Percentiles rank a stretch among this genome's conserved stretches.
Evolutionary conservation across 345 rosid genomes (phyloP).

Genomic region (Murraya koenigii): DNA sequence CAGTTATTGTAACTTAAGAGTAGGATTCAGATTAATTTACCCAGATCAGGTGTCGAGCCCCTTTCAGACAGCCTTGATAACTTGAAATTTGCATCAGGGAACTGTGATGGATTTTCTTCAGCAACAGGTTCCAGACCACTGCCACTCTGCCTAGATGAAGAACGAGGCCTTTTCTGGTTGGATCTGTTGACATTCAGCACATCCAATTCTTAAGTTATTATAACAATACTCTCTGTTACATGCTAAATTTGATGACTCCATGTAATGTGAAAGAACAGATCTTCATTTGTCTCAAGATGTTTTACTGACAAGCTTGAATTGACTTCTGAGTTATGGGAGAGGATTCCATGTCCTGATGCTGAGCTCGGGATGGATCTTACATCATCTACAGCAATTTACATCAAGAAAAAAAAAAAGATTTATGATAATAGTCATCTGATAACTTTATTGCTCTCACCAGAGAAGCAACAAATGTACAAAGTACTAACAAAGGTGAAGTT

Average conservation of each 20-base stretch:
- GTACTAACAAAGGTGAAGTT: neutral
- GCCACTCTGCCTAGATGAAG: conserved; percentile 59
- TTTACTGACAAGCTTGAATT: conserved; percentile 40
- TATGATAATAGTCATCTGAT: neutral
- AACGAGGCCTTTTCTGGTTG: conserved; percentile 46
- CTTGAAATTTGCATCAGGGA: conserved; percentile 45
- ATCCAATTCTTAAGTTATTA: conserved; percentile 4
- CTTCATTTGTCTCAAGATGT: neutral
- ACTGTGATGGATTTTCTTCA: conserved; percentile 50
- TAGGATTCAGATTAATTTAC: conserved; percentile 27
- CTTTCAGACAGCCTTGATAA: conserved; percentile 49
- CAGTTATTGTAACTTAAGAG: neutral
- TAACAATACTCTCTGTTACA: neutral
- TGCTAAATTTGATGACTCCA: neutral
- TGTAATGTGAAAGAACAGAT: neutral
- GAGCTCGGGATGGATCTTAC: conserved; percentile 66
- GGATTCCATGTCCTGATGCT: conserved; percentile 54
- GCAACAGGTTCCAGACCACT: conserved; percentile 67
- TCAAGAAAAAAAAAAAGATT: conserved; percentile 2
- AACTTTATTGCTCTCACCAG: neutral
- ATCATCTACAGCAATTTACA: conserved; percentile 46
- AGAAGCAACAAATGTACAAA: neutral
- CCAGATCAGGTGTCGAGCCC: conserved; percentile 49
- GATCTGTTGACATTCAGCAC: conserved; percentile 35
- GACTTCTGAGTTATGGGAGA: conserved; percentile 25